Percentiles rank a stretch among this genome's conserved stretches.
Conservation (phyloP, 1,284 basidiomycete species). For the Moniliella sp. region DNA sequence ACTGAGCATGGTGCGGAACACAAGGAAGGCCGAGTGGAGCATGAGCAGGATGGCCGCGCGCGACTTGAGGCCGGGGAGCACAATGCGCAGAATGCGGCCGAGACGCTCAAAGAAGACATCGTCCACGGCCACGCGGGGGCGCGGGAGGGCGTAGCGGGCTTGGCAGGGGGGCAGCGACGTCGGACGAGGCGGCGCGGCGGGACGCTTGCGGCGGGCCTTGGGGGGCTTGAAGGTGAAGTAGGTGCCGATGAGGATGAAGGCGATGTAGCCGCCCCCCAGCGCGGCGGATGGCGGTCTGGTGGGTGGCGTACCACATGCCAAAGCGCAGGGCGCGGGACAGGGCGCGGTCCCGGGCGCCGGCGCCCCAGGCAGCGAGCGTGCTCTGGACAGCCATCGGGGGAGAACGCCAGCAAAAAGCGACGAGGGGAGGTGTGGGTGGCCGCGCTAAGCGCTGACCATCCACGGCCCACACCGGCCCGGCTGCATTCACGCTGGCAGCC, state of each 20-base stretch:
- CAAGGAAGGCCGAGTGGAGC: slow-evolving; percentile 66
- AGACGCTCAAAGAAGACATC: slow-evolving; percentile 68
- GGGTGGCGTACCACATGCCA: slow-evolving; percentile 1
- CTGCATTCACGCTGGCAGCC: no score
- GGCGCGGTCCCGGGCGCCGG: slow-evolving; percentile 1
- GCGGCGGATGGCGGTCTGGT: slow-evolving; percentile 1
- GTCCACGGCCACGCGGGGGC: slow-evolving; percentile 47
- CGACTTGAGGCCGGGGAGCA: slow-evolving; percentile 62
- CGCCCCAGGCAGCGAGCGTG: background rate
- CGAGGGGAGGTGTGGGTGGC: background rate
- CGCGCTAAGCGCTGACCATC: background rate
- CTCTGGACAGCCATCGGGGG: slow-evolving; percentile 1
- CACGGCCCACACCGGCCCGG: no score
- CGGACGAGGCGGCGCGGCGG: no score
- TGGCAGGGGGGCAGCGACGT: no score
- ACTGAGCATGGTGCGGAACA: slow-evolving; percentile 70
- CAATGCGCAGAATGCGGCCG: slow-evolving; percentile 56
- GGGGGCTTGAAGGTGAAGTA: slow-evolving; percentile 1
- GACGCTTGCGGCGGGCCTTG: slow-evolving; percentile 1
- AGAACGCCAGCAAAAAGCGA: background rate
- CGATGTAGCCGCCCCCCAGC: slow-evolving; percentile 1
- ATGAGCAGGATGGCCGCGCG: slow-evolving; percentile 67
- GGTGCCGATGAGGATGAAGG: slow-evolving; percentile 1
- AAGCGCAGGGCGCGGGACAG: background rate
- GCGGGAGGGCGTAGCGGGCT: no score